A percentile compares a stretch with the other conserved stretches of the same genome.
Conservation (phyloP, 108 stramenopile genomes). For the Pseudonitzschia delicatissima region DNA sequence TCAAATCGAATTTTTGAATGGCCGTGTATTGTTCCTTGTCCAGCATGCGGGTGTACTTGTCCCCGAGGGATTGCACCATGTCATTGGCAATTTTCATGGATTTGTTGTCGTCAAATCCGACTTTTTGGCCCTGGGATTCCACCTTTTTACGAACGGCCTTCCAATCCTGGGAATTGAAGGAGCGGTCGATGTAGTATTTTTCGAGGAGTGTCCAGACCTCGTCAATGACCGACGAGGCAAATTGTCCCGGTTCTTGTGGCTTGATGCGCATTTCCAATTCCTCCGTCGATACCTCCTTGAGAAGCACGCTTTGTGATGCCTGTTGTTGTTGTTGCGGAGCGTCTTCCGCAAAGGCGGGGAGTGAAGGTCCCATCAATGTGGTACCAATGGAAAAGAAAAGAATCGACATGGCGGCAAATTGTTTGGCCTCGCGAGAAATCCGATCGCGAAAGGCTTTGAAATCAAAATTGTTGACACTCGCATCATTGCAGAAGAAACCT, state of each 20-base stretch:
- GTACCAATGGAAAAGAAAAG: conserved; percentile 5
- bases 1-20: conserved; percentile 85
- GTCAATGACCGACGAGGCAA: conserved; percentile 42
- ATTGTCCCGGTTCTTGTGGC: background rate
- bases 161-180: conserved; percentile 65
- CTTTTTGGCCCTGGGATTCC: background rate
- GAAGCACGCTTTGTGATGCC: conserved; percentile 5
- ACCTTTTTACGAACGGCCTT: conserved; percentile 20
- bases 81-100: conserved; percentile 60
- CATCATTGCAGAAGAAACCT: background rate
- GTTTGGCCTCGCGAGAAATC: background rate
- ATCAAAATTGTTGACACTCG: background rate
- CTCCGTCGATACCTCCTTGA: background rate
- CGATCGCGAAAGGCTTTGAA: background rate
- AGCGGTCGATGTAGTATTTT: conserved; percentile 75
- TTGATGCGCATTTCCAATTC: background rate
- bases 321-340: background rate
- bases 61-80: conserved; percentile 67
- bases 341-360: background rate
- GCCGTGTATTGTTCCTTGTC: conserved; percentile 53
- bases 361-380: background rate
- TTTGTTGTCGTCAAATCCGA: conserved; percentile 3
- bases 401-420: background rate
- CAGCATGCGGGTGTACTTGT: conserved; percentile 79
- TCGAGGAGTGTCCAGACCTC: conserved; percentile 76